Evolutionary conservation across 148 eudicot genomes (phyloP), one percentile per base, ranked within the genome.

Genomic region (Camellia granthamiana): DNA sequence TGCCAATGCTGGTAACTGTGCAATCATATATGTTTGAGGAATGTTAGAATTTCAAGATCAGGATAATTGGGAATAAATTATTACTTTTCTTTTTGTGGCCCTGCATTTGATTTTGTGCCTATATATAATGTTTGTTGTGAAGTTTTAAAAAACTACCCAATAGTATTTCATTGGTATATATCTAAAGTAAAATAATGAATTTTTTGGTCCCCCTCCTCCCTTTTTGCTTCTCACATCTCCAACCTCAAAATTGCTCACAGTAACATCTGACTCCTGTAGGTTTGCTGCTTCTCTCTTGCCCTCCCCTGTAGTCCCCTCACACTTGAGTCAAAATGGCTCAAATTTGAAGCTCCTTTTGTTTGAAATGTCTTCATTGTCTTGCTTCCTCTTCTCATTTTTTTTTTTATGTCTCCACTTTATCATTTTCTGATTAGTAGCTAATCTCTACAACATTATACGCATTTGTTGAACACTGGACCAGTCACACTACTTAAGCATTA

Each of bases 21-120:
- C 41, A 77, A 51, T 21, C 38, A 51, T 2, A 21, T 11, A 52
- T 77, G 61, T 66, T 77, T 49, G 41, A 38, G 72, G 44, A 77
- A 77, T 77, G 49, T 52, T 77, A 77, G 23, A 16, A 42, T 55
- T 68, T 68, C 65, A 55, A 78, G 80, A 55, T 42, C 63, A 30
- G 19, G 23, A 2, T 6, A 38, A 23, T 41, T 72, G 16, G 23
- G n/a, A 46, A 7, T 51, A 55, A 5, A 18, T 30, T 61, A 18
- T 38, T 67, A 52, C n/a, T 78, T 68, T 49, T 43, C 3, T 19
- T 68, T 67, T 78, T 38, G 61, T 55, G 38, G 11, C 8, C 74
- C 73, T 7, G 4, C 21, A 16, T 19, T 51, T 49, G 44, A 65
- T 77, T 60, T 65, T 49, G 78, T 64, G 41, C 30, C 72, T 12